A percentile compares a stretch with the other conserved stretches of the same genome.
Conservation (phyloP, 2,329 filamentous ascomycete genomes). For the Trichoderma koningiopsis region DNA sequence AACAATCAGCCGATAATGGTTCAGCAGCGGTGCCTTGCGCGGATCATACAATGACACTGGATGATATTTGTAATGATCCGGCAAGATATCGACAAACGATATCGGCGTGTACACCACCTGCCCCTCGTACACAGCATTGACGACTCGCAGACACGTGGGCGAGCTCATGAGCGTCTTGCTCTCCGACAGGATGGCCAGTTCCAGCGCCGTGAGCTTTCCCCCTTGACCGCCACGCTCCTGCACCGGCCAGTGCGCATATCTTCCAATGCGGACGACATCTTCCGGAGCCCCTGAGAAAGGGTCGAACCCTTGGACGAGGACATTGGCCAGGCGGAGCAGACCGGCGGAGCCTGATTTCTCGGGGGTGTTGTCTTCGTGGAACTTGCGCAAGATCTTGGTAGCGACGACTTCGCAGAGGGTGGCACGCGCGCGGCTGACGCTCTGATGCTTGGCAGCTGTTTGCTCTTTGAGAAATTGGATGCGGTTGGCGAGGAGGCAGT, state of each 20-base stretch:
- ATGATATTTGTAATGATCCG: constrained; percentile 72
- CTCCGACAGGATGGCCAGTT: constrained; percentile 72
- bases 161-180: constrained; percentile 68
- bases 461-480: constrained; percentile 71
- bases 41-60: constrained; percentile 72
- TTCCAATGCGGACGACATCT: constrained; percentile 55
- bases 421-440: constrained; percentile 68
- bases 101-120: constrained; percentile 70
- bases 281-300: constrained; percentile 70
- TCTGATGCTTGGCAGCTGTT: constrained; percentile 66
- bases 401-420: constrained; percentile 70
- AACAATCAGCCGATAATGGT: constrained; percentile 72
- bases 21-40: constrained; percentile 64
- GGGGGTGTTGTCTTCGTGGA: constrained; percentile 64
- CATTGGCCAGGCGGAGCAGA: constrained; percentile 65
- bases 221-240: constrained; percentile 45
- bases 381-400: constrained; percentile 65
- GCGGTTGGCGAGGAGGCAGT: constrained; percentile 71
- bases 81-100: constrained; percentile 71
- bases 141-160: constrained; percentile 68
- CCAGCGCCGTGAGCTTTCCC: constrained; percentile 66
- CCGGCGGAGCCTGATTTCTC: constrained; percentile 54
- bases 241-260: constrained; percentile 44
- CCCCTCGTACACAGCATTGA: constrained; percentile 70
- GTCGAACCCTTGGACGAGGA: constrained; percentile 71